These are phyloP conservation scores for Podospora bellae-mahoneyi DNA, from an alignment of 495 filamentous ascomycete species.

Conservation along the genomic window DNA sequence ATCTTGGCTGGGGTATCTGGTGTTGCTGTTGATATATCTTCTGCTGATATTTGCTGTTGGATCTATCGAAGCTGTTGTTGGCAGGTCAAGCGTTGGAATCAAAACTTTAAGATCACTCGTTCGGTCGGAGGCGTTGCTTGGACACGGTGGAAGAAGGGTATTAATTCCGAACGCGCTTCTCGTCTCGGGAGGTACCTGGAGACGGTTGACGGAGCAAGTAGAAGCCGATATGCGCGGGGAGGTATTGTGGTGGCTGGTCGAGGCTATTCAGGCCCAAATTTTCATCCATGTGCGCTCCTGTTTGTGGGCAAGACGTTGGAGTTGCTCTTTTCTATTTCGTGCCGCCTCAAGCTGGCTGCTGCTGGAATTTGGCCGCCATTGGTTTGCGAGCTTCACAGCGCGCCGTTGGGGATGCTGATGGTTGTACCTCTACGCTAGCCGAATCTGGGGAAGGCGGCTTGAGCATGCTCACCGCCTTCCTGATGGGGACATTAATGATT, in stretches of 20 bases:
- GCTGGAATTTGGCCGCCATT: conserved; percentile 14
- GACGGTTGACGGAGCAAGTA: background rate
- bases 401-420: conserved; percentile 5
- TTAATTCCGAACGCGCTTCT: background rate
- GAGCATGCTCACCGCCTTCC: conserved; percentile 7
- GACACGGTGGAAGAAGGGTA: background rate
- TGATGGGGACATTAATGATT: background rate
- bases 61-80: background rate
- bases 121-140: background rate
- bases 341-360: conserved; percentile 4
- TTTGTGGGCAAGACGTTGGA: background rate
- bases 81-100: background rate
- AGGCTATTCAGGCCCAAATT: background rate
- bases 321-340: conserved; percentile 1
- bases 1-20: conserved; percentile 29
- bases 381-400: conserved; percentile 10
- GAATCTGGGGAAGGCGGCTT: background rate
- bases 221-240: background rate
- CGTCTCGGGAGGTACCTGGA: background rate
- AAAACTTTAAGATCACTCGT: background rate
- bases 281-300: background rate
- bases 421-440: background rate
- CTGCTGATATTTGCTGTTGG: conserved; percentile 2
- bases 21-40: background rate
- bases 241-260: background rate